A percentile compares a stretch with the other conserved stretches of the same genome.
phyloP scores from a whole-genome alignment of 371 early-diverging fungal species.

The Thermomucor indicae-seudaticae region DNA sequence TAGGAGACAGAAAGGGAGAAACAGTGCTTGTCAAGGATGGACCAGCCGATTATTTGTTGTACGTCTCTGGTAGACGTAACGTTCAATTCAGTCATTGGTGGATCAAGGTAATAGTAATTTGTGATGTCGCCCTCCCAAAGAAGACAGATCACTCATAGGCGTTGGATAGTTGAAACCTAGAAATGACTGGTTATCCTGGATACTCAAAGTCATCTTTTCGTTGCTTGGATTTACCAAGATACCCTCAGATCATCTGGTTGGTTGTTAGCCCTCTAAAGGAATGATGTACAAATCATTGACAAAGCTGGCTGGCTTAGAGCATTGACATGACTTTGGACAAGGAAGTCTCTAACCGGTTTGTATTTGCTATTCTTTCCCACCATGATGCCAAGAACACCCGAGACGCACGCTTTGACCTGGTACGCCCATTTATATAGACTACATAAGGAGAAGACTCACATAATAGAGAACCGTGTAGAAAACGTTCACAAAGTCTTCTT shows the following conservation, averaged over 20 bases:
- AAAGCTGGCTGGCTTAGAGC: no score
- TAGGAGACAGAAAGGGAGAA: conserved; percentile 52
- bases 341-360: conserved; percentile 45
- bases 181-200: conserved; percentile 31
- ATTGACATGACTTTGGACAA: conserved; percentile 39
- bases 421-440: conserved; percentile 9
- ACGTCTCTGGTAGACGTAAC: conserved; percentile 67
- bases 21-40: conserved; percentile 63
- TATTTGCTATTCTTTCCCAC: conserved; percentile 64
- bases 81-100: conserved; percentile 69
- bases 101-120: conserved; percentile 50
- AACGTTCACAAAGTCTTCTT: conserved; percentile 18
- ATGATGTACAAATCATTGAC: no score
- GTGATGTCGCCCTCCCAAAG: no score
- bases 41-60: conserved; percentile 66
- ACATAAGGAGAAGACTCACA: not conserved
- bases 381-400: conserved; percentile 41
- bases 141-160: not conserved
- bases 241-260: conserved; percentile 31
- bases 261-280: no score
- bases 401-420: conserved; percentile 67
- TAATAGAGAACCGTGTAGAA: conserved; percentile 8
- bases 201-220: conserved; percentile 20
- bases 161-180: conserved; percentile 34
- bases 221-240: conserved; percentile 17